Base-by-base conservation (phyloP, 306 rosid species). In the Rosa persica region DNA sequence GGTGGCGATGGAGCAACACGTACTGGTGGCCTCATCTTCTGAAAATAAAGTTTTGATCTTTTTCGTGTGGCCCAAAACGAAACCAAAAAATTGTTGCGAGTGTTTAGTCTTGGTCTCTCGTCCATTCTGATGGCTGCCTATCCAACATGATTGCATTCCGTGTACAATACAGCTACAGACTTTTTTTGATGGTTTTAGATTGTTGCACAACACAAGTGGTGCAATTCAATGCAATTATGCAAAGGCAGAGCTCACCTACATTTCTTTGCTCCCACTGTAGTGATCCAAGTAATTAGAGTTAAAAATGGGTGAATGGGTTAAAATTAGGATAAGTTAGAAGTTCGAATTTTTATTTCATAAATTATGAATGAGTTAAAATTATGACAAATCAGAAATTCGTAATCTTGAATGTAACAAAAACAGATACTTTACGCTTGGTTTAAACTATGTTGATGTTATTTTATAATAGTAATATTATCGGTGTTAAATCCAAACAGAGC, bases 401-500 rank as follows among this genome's bases (percentile, higher is more conserved):
- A 55, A 10, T 11, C 25, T 20, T 55, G 27, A 9, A 55, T 7
- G 62, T n/a, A 55, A 55, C 11, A 54, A 19, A 49, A 16, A 49
- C n/a, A 5, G 7, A 49, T 12, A 47, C 51, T 12, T 15, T 3
- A 3, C 4, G 4, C 51, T 7, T 7, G 61, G 20, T 54, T 9
- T 20, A 54, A 54, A 20, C 8, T 12, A 54, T 20, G 25, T 20
- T 54, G 61, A 8, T 54, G 61, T 54, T 7, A 54, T 54, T 1
- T 60, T 23, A 0, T 11, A 4, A 17, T 12, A 3, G 36, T 60
- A 60, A 27, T 9, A 25, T 12, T 25, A 27, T 30, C 8, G 68
- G 68, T 30, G 51, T 40, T 49, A 47, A 82, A 83, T 65, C 70
- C 76, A 70, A 80, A 81, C 40, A 77, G 36, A 30, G 20, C 10